Evolutionary conservation across 2,329 filamentous ascomycete genomes (phyloP).

Genomic region (Pseudomassariella vexata): DNA sequence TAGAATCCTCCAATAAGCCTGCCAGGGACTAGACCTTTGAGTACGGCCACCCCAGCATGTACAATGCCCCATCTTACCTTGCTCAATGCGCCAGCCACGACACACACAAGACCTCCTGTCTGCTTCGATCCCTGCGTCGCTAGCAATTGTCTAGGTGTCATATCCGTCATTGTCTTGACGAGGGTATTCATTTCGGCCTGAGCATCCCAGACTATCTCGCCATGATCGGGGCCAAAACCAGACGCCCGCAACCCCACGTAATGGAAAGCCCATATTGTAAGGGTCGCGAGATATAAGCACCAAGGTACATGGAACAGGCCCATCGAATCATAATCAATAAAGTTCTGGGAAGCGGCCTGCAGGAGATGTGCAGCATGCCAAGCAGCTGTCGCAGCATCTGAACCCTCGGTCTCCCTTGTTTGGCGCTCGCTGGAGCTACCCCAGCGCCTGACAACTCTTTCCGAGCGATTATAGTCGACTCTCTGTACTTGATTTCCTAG

Average conservation of each 20-base stretch:
- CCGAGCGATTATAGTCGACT: constrained; percentile 43
- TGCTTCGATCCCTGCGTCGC: constrained; percentile 36
- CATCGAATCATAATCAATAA: constrained; percentile 45
- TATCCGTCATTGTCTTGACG: constrained; percentile 31
- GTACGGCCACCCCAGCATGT: constrained; percentile 54
- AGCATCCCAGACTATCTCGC: constrained; percentile 45
- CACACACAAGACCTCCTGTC: constrained; percentile 46
- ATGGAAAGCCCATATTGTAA: constrained; percentile 54
- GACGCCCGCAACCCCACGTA: constrained; percentile 24
- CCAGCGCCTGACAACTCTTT: constrained; percentile 47
- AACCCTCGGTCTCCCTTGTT: constrained; percentile 13
- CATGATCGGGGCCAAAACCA: constrained; percentile 26
- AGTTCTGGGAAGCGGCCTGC: constrained; percentile 39
- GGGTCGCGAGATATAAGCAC: constrained; percentile 54
- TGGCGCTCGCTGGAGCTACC: constrained; percentile 22
- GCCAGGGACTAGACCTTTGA: constrained; percentile 24
- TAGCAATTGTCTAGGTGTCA: constrained; percentile 29
- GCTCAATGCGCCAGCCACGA: constrained; percentile 48
- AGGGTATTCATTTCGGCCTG: constrained; percentile 40
- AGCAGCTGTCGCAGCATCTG: constrained; percentile 34
- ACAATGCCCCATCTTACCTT: constrained; percentile 58
- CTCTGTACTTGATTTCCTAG: constrained; percentile 47
- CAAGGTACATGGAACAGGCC: constrained; percentile 57
- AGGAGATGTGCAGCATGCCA: constrained; percentile 51
- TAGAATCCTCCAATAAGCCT: no score